These are phyloP conservation scores for Helianthus tuberosus DNA, from an alignment of 129 eudicot species.

Conservation along the genomic window DNA sequence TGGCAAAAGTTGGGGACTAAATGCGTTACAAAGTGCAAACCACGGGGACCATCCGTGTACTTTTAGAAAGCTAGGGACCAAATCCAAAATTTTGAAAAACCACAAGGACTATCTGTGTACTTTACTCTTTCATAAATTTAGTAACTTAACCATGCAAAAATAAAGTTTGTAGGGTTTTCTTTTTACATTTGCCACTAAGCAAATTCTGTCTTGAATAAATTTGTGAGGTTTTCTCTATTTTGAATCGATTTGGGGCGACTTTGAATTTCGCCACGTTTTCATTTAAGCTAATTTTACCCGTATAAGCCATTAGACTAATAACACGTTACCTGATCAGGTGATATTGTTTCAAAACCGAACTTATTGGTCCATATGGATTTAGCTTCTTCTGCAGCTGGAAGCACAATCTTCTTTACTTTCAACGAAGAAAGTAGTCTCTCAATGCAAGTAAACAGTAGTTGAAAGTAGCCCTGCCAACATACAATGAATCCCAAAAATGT, in stretches of 20 bases:
- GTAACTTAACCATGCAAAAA: not conserved
- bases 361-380: slow-evolving; percentile 79
- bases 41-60: too few species aligned
- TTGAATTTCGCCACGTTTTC: slow-evolving; percentile 2
- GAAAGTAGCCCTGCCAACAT: slow-evolving; percentile 78
- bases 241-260: not conserved
- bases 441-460: slow-evolving; percentile 73
- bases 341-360: slow-evolving; percentile 68
- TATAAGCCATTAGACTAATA: not conserved
- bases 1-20: too few species aligned
- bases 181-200: not conserved
- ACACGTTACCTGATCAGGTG: slow-evolving; percentile 47
- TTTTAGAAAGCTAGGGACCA: too few species aligned
- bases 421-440: slow-evolving; percentile 74
- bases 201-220: not conserved
- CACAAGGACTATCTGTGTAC: too few species aligned
- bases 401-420: slow-evolving; percentile 71
- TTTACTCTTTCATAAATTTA: not conserved
- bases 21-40: too few species aligned
- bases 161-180: not conserved
- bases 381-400: slow-evolving; percentile 95
- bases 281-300: not conserved
- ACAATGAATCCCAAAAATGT: not conserved
- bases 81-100: too few species aligned
- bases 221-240: not conserved